Conservation (phyloP, 169 alveolate genomes). For the Plasmodium billcollinsi region DNA sequence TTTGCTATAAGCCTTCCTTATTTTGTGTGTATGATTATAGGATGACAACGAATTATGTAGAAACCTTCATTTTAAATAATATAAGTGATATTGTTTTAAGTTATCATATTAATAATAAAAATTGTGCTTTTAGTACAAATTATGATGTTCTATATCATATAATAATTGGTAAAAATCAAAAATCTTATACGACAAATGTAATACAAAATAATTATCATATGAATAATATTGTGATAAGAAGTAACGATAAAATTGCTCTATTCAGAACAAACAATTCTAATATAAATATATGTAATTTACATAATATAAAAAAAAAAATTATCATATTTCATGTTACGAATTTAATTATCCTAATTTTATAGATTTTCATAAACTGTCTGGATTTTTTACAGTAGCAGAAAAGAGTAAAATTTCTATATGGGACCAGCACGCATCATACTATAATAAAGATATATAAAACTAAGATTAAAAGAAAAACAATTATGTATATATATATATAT, state of each 20-base stretch:
- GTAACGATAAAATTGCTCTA: constrained; percentile 22
- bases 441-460: neutral
- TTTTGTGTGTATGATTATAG: constrained; percentile 46
- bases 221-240: constrained; percentile 27
- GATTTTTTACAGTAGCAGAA: constrained; percentile 39
- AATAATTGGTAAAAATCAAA: constrained; percentile 7
- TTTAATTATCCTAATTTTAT: constrained; percentile 29
- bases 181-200: neutral
- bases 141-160: constrained; percentile 9
- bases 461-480: neutral
- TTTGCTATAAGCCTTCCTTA: constrained; percentile 24
- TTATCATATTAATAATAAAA: constrained; percentile 26
- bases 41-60: constrained; percentile 1
- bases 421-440: constrained; percentile 17
- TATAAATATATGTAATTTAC: constrained; percentile 26
- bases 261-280: constrained; percentile 9
- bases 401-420: constrained; percentile 22
- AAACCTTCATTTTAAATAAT: constrained; percentile 22
- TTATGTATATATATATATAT: too few species aligned
- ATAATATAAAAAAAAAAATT: constrained; percentile 6
- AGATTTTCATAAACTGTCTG: constrained; percentile 22
- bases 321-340: constrained; percentile 20
- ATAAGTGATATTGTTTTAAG: constrained; percentile 32
- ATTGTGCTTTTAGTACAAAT: constrained; percentile 23
- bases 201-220: too few species aligned